Percentiles rank a stretch among this genome's conserved stretches.
These are phyloP conservation scores for Scutellaria galericulata DNA, from an alignment of 257 asterid species.

Conservation along the genomic window DNA sequence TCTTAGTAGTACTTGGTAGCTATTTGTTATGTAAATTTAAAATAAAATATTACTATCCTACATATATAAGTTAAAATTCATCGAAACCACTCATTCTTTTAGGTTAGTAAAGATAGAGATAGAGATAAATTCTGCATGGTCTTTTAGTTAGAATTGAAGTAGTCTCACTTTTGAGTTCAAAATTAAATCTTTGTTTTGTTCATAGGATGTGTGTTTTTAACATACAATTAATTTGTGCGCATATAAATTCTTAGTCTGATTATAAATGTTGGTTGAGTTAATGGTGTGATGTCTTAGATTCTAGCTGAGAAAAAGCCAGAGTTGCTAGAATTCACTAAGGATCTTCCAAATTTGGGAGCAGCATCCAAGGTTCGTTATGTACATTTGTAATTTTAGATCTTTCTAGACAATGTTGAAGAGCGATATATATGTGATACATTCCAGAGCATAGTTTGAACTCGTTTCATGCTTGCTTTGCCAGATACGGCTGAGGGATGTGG, in stretches of 20 bases:
- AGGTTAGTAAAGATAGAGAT: too few relatives aligned
- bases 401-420: conserved; percentile 21
- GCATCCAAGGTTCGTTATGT: conserved; percentile 75
- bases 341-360: conserved; percentile 81
- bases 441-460: neutral
- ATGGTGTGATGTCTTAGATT: conserved; percentile 50
- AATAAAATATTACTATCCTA: too few relatives aligned
- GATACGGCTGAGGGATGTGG: conserved; percentile 90
- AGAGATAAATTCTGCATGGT: too few relatives aligned
- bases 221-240: neutral
- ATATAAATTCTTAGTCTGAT: neutral
- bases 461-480: conserved; percentile 38
- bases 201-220: neutral
- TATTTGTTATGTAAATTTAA: too few relatives aligned
- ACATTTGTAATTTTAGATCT: conserved; percentile 17
- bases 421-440: neutral
- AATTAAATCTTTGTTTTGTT: neutral
- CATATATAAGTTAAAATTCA: neutral
- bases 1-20: neutral
- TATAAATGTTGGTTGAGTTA: conserved; percentile 16
- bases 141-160: too few relatives aligned
- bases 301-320: conserved; percentile 88
- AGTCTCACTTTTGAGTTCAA: too few relatives aligned
- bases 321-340: conserved; percentile 81
- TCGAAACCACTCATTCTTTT: too few relatives aligned